These are phyloP conservation scores for Vaccinium myrtillus DNA, from an alignment of 148 eudicot species.

Conservation along the genomic window DNA sequence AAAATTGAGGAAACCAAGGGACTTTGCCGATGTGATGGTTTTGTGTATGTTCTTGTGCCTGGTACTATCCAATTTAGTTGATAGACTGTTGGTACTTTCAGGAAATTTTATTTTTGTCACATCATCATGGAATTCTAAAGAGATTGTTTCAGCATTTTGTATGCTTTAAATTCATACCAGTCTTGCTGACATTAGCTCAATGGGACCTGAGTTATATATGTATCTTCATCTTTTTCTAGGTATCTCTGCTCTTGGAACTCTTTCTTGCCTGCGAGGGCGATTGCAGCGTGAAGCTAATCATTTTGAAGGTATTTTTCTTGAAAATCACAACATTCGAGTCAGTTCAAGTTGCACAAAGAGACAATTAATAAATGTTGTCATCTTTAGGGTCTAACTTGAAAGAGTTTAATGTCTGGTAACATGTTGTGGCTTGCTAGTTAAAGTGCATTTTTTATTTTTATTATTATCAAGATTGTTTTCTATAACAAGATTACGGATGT, in stretches of 20 bases:
- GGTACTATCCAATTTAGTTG: not conserved
- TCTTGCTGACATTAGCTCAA: slow-evolving; percentile 8
- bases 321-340: not conserved
- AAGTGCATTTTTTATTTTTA: not conserved
- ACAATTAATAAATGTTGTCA: not conserved
- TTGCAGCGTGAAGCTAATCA: slow-evolving; percentile 62
- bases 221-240: slow-evolving; percentile 29
- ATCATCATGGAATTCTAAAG: not conserved
- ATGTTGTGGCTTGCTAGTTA: not conserved
- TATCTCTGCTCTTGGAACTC: slow-evolving; percentile 67
- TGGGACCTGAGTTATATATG: not conserved
- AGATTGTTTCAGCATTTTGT: not conserved
- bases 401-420: not conserved
- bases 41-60: not conserved
- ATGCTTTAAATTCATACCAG: not conserved
- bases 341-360: not conserved
- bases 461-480: not conserved
- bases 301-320: slow-evolving; percentile 61
- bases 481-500: not conserved
- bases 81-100: not conserved
- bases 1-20: too few relatives aligned
- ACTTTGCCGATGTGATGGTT: too few relatives aligned
- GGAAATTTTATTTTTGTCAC: not conserved
- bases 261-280: slow-evolving; percentile 67
- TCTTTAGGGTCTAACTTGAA: not conserved